Evolutionary conservation across 371 early-diverging fungal species (phyloP), one percentile per base, ranked within the genome.

Genomic region (Dinochytrium kinnereticum): DNA sequence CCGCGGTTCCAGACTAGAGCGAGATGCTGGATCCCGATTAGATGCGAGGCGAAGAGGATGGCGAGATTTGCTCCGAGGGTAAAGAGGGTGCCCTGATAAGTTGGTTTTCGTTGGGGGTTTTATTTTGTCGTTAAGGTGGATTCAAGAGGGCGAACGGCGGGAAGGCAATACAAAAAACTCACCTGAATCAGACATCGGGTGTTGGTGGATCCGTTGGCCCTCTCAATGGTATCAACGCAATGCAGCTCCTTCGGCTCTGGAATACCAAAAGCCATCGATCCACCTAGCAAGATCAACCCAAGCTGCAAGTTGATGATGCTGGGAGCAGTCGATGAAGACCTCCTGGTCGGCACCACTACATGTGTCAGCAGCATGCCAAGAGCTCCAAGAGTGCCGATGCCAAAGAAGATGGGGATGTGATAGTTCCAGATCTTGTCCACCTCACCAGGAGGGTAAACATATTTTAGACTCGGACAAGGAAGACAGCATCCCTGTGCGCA

Each of bases 401-500:
- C 61, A 24, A 21, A 61, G 24, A 17, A 61, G 15, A 61, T 37
- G 37, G 61, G 61, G 61, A 61, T 61, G 34, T 34, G 37, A 24
- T 34, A 34, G 3, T 3, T 7, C 61, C 61, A 61, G 34, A 61
- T 24, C 34, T 37, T 31, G 3, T 61, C 61, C 30, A 61, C 13
- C 34, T 34, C 34, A 7, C 15, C 13, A 26, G 61, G 61, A 5
- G 61, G 61, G 61, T 61, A 61, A 10, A 61, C 36, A 24, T 61
- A 61, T 3, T 61, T 61, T 30, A 61, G 61, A 36, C 19, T 34
- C 34, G 61, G 61, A 61, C 61, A 61, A 13, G 61, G 61, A 2
- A 61, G 37, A 37, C 61, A 61, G 34, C 61, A 61, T 61, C 61
- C 61, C 15, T 17, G 13, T 10, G 36, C 37, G 61, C 61, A 61